phyloP scores from a whole-genome alignment of 1,139 yeast genomes.

The Pichia sp. region DNA sequence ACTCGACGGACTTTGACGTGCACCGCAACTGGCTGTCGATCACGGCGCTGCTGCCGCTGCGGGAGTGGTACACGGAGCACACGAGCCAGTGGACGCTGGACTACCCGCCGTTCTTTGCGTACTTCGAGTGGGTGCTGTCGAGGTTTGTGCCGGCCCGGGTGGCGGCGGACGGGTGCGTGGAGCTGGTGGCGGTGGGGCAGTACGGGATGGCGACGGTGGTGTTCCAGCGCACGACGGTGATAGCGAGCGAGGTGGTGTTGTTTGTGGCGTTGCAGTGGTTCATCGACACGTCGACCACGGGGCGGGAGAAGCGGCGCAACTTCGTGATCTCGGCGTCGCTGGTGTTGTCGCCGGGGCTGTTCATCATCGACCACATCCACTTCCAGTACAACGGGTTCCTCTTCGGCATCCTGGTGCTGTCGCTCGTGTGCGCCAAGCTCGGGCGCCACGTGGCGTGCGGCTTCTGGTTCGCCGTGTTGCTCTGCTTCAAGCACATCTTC shows the following conservation, averaged over 20 bases:
- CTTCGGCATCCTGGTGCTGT: conserved; percentile 74
- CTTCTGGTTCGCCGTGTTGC: conserved; percentile 63
- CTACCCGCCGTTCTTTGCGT: conserved; percentile 97
- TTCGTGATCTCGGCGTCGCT: conserved; percentile 81
- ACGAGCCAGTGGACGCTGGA: conserved; percentile 95
- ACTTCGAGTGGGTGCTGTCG: conserved; percentile 79
- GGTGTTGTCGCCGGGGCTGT: conserved; percentile 81
- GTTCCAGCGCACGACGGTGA: conserved; percentile 80
- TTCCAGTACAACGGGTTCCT: conserved; percentile 93
- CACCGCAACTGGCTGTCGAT: conserved; percentile 97
- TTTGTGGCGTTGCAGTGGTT: conserved; percentile 70
- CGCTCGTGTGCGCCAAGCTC: conserved; percentile 67
- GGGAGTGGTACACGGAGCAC: conserved; percentile 76
- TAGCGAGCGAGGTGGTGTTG: conserved; percentile 70
- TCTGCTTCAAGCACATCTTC: conserved; percentile 93
- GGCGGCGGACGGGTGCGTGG: conserved; percentile 71
- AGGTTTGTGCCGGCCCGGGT: conserved; percentile 66
- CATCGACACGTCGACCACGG: conserved; percentile 46
- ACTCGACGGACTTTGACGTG: conserved; percentile 94
- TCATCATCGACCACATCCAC: conserved; percentile 87
- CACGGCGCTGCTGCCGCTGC: conserved; percentile 71
- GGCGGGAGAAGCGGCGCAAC: conserved; percentile 43
- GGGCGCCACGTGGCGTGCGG: conserved; percentile 61
- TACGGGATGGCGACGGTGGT: conserved; percentile 76
- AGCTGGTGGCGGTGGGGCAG: conserved; percentile 55